Evolutionary conservation across 2,329 filamentous ascomycete genomes (phyloP), one percentile per base, ranked within the genome.

Genomic region (Phyllosticta citrichinensis): DNA sequence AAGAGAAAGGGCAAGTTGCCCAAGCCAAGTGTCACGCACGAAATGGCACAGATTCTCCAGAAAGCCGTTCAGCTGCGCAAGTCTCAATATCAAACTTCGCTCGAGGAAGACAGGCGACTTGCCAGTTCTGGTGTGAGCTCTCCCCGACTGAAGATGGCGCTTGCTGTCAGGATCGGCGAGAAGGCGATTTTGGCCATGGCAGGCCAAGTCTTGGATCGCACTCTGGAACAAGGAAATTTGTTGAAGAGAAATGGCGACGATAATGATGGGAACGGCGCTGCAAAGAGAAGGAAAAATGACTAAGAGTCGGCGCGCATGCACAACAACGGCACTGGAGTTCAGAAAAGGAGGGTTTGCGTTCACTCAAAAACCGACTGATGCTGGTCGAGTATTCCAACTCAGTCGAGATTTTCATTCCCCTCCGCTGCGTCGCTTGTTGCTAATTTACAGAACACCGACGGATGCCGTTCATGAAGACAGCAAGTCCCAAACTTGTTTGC

Each of bases 111-210:
- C 64, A 59, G 66, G 62, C 22, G 24, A 17, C n/a, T 57, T 33
- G 19, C 50, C 27, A 33, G 54, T 8, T 19, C 55, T 33, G 55
- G 35, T 4, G 50, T 57, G 17, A 22, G 8, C 19, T 22, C 57
- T 10, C 5, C 30, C 14, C 68, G 70, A 62, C 66, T 71, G 70
- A 64, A 68, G 63, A 88, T 88, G 84, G 88, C 88, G 0, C 68
- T 85, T 22, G 76, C 82, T 57, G 87, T 91, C 40, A 81, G 89
- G 62, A 73, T 86, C 2, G 89, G 88, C 14, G 89, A 93, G 73
- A 91, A 91, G 71, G 79, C 80, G 65, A 76, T 92, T 5, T 69
- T 91, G 24, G 73, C 78, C 33, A 5, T 40, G 14, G 33, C 33
- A 11, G 33, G 5, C 14, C 33, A 40, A 17, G 11, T 40, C 64